Evolutionary conservation across 1,139 yeast species (phyloP), one percentile per base, ranked within the genome.

Genomic region (Kodamaea arcana): DNA sequence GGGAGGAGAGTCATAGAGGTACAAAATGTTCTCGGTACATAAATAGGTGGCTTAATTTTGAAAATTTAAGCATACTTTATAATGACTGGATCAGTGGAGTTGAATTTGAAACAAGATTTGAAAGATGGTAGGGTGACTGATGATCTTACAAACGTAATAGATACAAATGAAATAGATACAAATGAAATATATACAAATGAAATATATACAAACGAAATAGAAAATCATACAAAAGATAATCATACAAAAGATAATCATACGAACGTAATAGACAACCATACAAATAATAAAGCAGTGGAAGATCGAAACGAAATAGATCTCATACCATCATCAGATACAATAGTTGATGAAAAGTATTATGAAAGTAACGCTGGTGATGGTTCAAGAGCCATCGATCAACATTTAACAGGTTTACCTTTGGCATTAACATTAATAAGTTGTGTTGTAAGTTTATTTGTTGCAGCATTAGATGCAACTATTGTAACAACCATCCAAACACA

Each of bases 311-410:
- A n/a, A n/a, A n/a, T 18, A 7, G 22, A 18, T 18, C 9, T 18
- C 22, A 7, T 9, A 7, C 22, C 22, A 18, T 18, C 22, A 18
- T 7, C 22, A 7, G 22, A 18, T 7, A 24, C 12, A 6, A 12
- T 12, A 8, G 26, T n/a, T 7, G 15, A 24, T 13, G 15, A n/a
- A 13, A 24, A 24, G 11, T 31, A 35, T 15, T 16, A 12, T 25
- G 51, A 53, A 32, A 49, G 56, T 30, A 51, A 51, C 31, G 55
- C 57, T 8, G 57, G 57, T 3, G 57, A 52, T 30, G 57, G 57
- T 4, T 47, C 57, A 4, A 31, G 31, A 6, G 44, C 51, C 17
- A 24, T 37, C 7, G 52, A 51, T 29, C 56, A 52, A 27, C 43
- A 47, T 25, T 36, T 51, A 11, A 34, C 34, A 2, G 60, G 60